Conservation (phyloP, 1,284 basidiomycete genomes). For the Pyrrhoderma noxium region DNA sequence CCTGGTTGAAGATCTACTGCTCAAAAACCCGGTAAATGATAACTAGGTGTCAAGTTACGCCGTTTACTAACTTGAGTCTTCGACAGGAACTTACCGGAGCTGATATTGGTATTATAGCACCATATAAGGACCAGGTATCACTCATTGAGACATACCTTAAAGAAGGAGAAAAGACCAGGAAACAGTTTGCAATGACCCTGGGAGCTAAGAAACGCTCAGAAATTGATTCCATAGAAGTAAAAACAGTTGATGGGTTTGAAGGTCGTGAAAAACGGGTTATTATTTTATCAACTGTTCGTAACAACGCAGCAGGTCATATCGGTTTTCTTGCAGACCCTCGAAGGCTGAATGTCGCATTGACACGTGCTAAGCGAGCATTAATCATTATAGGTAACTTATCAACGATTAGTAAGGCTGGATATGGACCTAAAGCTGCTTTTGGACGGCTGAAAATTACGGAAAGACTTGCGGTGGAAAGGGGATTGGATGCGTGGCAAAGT, state of each 20-base stretch:
- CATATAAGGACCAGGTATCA: slow-evolving; percentile 77
- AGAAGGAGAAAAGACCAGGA: slow-evolving; percentile 39
- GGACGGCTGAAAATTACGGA: slow-evolving; percentile 5
- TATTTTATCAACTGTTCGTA: slow-evolving; percentile 84
- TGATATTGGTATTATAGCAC: slow-evolving; percentile 84
- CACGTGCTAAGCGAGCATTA: slow-evolving; percentile 75
- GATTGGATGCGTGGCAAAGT: slow-evolving; percentile 47
- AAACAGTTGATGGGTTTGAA: slow-evolving; percentile 91
- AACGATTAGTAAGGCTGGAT: slow-evolving; percentile 52
- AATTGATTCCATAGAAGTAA: slow-evolving; percentile 64
- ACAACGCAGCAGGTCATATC: slow-evolving; percentile 65
- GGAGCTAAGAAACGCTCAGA: slow-evolving; percentile 59
- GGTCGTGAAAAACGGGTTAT: slow-evolving; percentile 90
- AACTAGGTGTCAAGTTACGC: slow-evolving; percentile 3
- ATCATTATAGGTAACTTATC: slow-evolving; percentile 74
- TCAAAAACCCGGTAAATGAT: slow-evolving; percentile 55
- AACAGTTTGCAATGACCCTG: slow-evolving; percentile 50
- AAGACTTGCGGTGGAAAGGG: slow-evolving; percentile 31
- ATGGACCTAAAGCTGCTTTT: slow-evolving; percentile 19
- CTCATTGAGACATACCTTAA: slow-evolving; percentile 59
- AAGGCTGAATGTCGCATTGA: slow-evolving; percentile 83
- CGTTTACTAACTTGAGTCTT: neutral
- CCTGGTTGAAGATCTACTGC: slow-evolving; percentile 71
- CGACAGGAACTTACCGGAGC: slow-evolving; percentile 51
- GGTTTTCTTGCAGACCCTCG: slow-evolving; percentile 88